Base-by-base conservation (phyloP, 2,329 filamentous ascomycete genomes). In the Plectosphaerella plurivora region DNA sequence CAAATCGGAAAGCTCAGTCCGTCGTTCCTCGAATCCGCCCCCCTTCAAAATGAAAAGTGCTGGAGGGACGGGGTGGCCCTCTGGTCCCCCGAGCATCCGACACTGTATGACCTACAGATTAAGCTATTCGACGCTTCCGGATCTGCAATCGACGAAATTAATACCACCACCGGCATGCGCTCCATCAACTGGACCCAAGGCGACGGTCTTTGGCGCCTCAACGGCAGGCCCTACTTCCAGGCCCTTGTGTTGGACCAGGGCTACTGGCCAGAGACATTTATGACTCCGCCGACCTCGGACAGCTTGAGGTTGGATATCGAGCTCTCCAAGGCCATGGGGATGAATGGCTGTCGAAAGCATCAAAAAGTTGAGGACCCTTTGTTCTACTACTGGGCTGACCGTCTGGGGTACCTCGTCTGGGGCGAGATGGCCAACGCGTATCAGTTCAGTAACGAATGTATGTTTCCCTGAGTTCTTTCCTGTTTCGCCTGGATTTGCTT, bases 341-440 rank as follows among this genome's bases (percentile, higher is more conserved):
- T 85, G 69, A 84, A 85, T 61, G 82, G 81, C 2, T 85, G 82
- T 62, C 74, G 82, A 52, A 85, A 85, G 67, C 82, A 86, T 63
- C 81, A 84, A 61, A 85, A 85, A 60, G 79, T 85, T 41, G 82
- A 85, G 64, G 79, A 83, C 47, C 81, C 82, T 0, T 54, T 75
- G 0, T 85, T 85, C 64, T 70, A 81, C 58, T 82, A 84, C 70
- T 83, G 77, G 76, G 82, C 82, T 2, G 79, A 85, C 55, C 73
- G 70, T 49, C 74, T 84, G 1, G 82, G 82, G 1, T 84, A 80
- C 64, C 70, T 86, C 0, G 80, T 85, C 5, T 85, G 82, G 82
- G 81, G 78, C 22, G 82, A 85, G 63, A 84, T 84, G 73, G 81
- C 81, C 39, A 87, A 84, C 57, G 79, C 80, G 2, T 88, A 86